Conservation (phyloP, 495 filamentous ascomycete species). For the Xylaria scruposa region DNA sequence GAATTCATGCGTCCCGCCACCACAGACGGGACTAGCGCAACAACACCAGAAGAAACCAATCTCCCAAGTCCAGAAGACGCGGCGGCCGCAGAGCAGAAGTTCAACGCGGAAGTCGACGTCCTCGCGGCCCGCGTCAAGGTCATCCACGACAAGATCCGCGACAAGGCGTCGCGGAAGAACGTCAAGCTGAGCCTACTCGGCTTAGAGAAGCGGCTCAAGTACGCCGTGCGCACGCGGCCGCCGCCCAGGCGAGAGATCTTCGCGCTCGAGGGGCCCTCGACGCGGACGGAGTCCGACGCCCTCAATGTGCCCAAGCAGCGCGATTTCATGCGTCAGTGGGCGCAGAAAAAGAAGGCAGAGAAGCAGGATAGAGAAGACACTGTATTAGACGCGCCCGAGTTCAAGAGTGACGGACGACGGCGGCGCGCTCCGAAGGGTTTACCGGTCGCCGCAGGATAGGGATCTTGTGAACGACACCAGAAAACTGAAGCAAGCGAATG, state of each 20-base stretch:
- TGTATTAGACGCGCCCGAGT: neutral
- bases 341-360: constrained; percentile 48
- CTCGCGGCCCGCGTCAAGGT: constrained; percentile 67
- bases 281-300: constrained; percentile 39
- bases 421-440: constrained; percentile 6
- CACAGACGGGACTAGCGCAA: neutral
- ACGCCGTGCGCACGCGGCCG: constrained; percentile 71
- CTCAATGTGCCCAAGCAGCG: constrained; percentile 45
- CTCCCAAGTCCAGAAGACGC: constrained; percentile 35
- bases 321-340: constrained; percentile 54
- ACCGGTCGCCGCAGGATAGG: constrained; percentile 13
- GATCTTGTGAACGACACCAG: neutral
- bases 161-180: constrained; percentile 74
- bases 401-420: neutral
- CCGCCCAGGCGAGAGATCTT: constrained; percentile 66
- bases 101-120: constrained; percentile 72
- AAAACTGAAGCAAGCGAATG: neutral
- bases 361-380: constrained; percentile 27
- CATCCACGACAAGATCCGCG: constrained; percentile 74
- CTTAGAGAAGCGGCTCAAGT: constrained; percentile 71
- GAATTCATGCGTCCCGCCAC: constrained; percentile 31
- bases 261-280: constrained; percentile 34
- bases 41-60: constrained; percentile 15
- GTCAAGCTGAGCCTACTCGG: constrained; percentile 75
- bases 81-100: constrained; percentile 51